phyloP scores from a whole-genome alignment of 257 asterid species.

The Catharanthus roseus region DNA sequence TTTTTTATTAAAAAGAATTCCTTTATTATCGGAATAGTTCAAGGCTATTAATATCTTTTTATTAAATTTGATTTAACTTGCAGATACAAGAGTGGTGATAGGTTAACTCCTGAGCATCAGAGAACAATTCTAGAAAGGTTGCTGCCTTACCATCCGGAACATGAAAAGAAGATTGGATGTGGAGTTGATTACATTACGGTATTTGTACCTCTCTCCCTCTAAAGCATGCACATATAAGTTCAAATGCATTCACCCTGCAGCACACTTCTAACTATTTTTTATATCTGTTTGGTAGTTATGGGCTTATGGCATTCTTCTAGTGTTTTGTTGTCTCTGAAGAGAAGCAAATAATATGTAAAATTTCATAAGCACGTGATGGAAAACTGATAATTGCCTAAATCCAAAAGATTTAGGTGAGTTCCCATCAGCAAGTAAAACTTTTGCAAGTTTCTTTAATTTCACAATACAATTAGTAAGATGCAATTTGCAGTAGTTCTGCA shows the following conservation, averaged over 20 bases:
- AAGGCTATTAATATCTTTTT: neutral
- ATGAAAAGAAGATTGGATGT: slow-evolving; percentile 62
- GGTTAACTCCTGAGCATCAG: slow-evolving; percentile 78
- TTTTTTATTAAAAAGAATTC: neutral
- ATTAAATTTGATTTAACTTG: slow-evolving; percentile 14
- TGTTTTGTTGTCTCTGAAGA: neutral
- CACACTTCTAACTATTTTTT: neutral
- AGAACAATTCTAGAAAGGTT: slow-evolving; percentile 65
- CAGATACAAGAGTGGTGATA: slow-evolving; percentile 79
- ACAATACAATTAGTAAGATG: neutral
- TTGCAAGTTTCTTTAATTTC: neutral
- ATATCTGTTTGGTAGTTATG: neutral
- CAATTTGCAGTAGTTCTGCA: neutral
- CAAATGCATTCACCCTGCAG: neutral
- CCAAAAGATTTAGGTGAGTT: neutral
- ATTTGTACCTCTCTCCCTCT: slow-evolving; percentile 9
- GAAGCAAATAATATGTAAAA: neutral
- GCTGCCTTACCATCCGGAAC: slow-evolving; percentile 79
- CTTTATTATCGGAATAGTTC: neutral
- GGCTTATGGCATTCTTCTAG: neutral
- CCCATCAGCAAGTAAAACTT: neutral
- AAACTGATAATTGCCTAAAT: neutral
- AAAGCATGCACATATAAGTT: neutral
- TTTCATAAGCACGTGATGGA: neutral
- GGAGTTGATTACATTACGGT: slow-evolving; percentile 63